These are phyloP conservation scores for Tolypocladium nubicola DNA, from an alignment of 2,329 filamentous ascomycete genomes.

Conservation along the genomic window DNA sequence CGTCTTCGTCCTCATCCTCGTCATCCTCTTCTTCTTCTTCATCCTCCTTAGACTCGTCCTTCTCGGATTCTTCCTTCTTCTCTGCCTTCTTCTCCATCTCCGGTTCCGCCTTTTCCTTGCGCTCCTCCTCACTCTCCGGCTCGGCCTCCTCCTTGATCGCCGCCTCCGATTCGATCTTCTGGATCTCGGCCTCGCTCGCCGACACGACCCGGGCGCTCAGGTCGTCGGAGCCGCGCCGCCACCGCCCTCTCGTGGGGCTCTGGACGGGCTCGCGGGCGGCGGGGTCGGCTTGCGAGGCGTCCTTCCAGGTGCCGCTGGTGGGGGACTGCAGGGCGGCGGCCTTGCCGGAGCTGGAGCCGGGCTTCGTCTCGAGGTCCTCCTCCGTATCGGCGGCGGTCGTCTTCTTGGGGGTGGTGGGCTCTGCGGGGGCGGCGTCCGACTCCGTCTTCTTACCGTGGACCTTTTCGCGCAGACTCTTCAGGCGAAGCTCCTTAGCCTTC, in stretches of 20 bases:
- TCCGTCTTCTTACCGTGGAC: conserved; percentile 35
- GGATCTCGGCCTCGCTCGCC: conserved; percentile 26
- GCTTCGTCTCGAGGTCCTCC: background rate
- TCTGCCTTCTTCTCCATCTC: conserved; percentile 11
- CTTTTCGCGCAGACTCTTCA: conserved; percentile 43
- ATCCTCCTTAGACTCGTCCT: background rate
- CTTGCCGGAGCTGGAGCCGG: background rate
- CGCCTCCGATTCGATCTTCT: conserved; percentile 16
- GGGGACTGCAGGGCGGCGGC: conserved; percentile 18
- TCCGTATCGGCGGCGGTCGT: conserved; percentile 5
- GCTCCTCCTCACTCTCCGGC: conserved; percentile 21
- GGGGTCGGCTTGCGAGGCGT: background rate
- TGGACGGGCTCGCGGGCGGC: conserved; percentile 10
- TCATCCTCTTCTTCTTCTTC: conserved; percentile 13
- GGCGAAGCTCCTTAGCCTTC: conserved; percentile 50
- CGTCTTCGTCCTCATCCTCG: conserved; percentile 10
- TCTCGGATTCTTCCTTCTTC: conserved; percentile 13
- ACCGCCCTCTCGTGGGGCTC: conserved; percentile 7
- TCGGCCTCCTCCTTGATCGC: conserved; percentile 29
- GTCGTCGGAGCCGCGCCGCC: conserved; percentile 6
- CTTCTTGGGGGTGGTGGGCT: conserved; percentile 5
- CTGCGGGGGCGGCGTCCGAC: conserved; percentile 4
- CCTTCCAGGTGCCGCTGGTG: conserved; percentile 4
- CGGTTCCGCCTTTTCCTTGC: conserved; percentile 6
- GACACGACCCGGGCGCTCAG: conserved; percentile 20